Evolutionary conservation across 306 rosid species (phyloP), one percentile per base, ranked within the genome.

Genomic region (Quercus variabilis): DNA sequence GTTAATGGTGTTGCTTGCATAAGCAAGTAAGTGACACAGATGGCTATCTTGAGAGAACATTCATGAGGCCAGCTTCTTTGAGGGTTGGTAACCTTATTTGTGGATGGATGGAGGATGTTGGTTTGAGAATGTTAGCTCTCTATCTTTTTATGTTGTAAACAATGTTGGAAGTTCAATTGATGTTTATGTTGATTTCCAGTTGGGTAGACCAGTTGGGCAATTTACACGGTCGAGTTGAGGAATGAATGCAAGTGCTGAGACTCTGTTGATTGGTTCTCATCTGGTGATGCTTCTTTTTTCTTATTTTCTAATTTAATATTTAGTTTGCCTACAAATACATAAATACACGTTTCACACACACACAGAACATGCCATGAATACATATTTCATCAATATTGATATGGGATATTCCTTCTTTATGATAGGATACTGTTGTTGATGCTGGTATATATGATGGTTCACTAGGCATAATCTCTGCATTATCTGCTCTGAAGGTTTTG

Each of bases 31-130:
- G 96, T 80, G 99, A 92, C 86, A 91, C 77, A 18, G 81, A 65
- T 81, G 96, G 85, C 71, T 89, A 95, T 82, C 89, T 95, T 63
- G 97, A 92, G 92, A 90, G 99, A 86, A 95, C 97, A 76, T 92
- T 95, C 88, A 76, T 91, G 83, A 95, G 99, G 80, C 92, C 94
- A 62, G 98, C 99, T 57, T 81, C 99, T 5, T 64, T 85, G 77
- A 92, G 82, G 85, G 99, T 93, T 7, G 87, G 89, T 31, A 75
- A 83, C 76, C 64, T 90, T 74, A 85, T 91, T 75, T 86, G 76
- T 11, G 80, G 72, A 80, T 95, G 99, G 99, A 95, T 95, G 99
- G 99, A 87, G 78, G 99, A 92, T 81, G 95, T 97, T 69, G 98
- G 96, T 72, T 91, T 95, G 91, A 89, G 90, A 91, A 95, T 96